Conservation (phyloP, 2,329 filamentous ascomycete genomes). For the Pseudogymnoascus destructans region DNA sequence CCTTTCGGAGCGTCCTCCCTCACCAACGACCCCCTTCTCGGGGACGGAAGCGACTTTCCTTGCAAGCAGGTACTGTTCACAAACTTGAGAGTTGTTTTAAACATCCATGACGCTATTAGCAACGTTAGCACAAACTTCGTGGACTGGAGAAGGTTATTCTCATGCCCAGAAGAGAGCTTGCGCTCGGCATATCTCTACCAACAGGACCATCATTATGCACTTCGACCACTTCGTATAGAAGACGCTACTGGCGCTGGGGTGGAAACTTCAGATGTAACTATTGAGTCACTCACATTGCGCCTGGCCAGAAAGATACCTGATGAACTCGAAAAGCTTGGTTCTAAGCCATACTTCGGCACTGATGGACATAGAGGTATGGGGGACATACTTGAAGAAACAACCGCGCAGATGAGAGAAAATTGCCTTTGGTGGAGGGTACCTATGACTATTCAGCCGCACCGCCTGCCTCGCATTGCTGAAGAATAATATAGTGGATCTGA, state of each 20-base stretch:
- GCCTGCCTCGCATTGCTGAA: neutral
- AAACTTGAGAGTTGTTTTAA: neutral
- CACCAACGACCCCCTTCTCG: conserved; percentile 51
- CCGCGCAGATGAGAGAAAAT: neutral
- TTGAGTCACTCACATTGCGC: neutral
- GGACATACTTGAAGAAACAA: neutral
- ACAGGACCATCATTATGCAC: neutral
- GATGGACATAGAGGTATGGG: neutral
- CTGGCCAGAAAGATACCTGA: neutral
- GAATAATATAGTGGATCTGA: neutral
- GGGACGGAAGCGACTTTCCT: conserved; percentile 57
- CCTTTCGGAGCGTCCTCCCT: conserved; percentile 42
- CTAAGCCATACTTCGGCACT: neutral
- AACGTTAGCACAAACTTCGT: neutral
- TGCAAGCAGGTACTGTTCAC: conserved; percentile 33
- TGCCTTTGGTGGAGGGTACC: neutral
- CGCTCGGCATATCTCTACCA: neutral
- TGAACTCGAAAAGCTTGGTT: neutral
- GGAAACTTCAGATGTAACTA: neutral
- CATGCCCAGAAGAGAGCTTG: neutral
- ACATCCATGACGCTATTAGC: neutral
- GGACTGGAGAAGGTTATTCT: neutral
- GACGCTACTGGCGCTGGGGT: neutral
- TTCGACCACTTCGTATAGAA: neutral
- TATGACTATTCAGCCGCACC: neutral